Evolutionary conservation across 228 moss, liverwort and hornwort species (phyloP).

Genomic region (Sphagnum magellanicum): DNA sequence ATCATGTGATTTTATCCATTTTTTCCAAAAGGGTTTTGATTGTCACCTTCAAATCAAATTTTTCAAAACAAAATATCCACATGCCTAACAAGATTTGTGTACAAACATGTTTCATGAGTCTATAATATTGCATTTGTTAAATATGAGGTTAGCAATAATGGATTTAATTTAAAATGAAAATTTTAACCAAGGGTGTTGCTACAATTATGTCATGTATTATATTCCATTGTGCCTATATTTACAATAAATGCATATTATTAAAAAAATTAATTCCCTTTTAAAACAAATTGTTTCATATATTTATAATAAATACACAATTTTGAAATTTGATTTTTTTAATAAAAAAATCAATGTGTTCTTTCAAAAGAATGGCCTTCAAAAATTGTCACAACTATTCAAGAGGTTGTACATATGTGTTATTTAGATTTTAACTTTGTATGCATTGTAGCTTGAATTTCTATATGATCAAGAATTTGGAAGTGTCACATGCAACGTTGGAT

Average conservation of each 20-base stretch:
- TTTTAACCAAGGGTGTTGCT: too few species aligned
- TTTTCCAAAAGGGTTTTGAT: background rate
- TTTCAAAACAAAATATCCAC: background rate
- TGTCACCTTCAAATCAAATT: background rate
- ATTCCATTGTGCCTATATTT: too few species aligned
- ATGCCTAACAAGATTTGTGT: background rate
- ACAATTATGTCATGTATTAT: too few species aligned
- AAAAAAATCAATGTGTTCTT: too few species aligned
- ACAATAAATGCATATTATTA: too few species aligned
- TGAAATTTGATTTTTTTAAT: too few species aligned
- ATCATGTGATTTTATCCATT: too few species aligned
- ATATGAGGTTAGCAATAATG: too few species aligned
- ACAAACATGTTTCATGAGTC: background rate
- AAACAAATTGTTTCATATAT: background rate
- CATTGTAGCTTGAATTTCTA: slow-evolving; percentile 46
- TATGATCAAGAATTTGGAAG: slow-evolving; percentile 42
- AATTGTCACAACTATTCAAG: background rate
- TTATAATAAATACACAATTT: too few species aligned
- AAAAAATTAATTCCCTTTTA: background rate
- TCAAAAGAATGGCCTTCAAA: too few species aligned
- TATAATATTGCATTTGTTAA: too few species aligned
- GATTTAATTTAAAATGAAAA: too few species aligned
- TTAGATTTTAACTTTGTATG: background rate
- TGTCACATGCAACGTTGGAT: slow-evolving; percentile 47
- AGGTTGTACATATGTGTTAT: background rate